phyloP scores from a whole-genome alignment of 176 grass and related monocot genomes.

The Saccharum spontaneum region DNA sequence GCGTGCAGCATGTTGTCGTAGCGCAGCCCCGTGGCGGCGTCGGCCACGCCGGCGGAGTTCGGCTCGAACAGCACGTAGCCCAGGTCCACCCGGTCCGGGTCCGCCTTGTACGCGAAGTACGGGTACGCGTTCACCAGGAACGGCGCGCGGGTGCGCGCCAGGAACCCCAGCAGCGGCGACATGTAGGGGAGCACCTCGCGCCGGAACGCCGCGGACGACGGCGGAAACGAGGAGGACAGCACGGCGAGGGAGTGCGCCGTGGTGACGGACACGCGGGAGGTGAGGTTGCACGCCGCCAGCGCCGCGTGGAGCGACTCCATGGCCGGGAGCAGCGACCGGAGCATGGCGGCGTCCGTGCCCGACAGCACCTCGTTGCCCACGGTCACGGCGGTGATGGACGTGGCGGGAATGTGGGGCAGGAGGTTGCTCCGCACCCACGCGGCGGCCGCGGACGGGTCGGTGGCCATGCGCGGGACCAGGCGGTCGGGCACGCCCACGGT shows the following conservation, averaged over 20 bases:
- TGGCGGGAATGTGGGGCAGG: conserved; percentile 66
- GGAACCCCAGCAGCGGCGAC: conserved; percentile 59
- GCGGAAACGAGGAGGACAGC: conserved; percentile 77
- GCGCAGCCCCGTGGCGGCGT: conserved; percentile 62
- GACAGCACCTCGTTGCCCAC: conserved; percentile 95
- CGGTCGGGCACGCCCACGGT: conserved; percentile 72
- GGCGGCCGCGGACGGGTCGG: conserved; percentile 43
- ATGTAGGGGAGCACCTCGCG: conserved; percentile 66
- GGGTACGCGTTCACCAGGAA: conserved; percentile 95
- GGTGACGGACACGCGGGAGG: conserved; percentile 54
- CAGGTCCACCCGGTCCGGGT: conserved; percentile 55
- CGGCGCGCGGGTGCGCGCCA: conserved; percentile 55
- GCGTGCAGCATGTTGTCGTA: conserved; percentile 94
- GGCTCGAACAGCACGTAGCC: conserved; percentile 75
- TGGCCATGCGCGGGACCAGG: conserved; percentile 49
- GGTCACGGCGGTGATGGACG: conserved; percentile 59
- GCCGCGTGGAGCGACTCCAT: conserved; percentile 69
- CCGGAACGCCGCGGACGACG: conserved; percentile 55
- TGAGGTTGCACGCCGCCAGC: conserved; percentile 50
- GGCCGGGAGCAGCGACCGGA: conserved; percentile 64
- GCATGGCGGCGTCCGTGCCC: conserved; percentile 49
- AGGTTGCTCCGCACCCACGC: conserved; percentile 63
- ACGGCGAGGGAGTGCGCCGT: conserved; percentile 89
- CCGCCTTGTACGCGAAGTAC: conserved; percentile 90
- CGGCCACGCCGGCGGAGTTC: conserved; percentile 38